Evolutionary conservation across 441 rosid species (phyloP), one percentile per base, ranked within the genome.

Genomic region (Omphalea diandra): DNA sequence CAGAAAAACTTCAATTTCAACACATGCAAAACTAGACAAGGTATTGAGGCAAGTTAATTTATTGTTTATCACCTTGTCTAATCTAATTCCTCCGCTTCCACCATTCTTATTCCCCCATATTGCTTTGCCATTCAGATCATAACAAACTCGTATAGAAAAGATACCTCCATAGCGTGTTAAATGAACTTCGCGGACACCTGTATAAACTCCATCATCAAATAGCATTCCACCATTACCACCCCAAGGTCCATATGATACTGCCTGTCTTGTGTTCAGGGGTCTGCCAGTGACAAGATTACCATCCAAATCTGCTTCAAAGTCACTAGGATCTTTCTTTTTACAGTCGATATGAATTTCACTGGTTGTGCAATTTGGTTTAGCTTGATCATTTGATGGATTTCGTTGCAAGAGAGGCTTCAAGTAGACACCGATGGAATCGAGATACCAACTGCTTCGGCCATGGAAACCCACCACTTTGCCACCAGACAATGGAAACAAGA

Each of bases 401-500:
- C 52, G 73, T 46, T 63, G 77, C 56, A 74, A 32, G 33, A 69
- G 65, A 65, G 75, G 77, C 70, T 61, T 75, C 26, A 80, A 35
- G 57, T 70, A 60, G 31, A 67, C 73, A 17, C 83, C 78, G 32
- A 80, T 73, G 7, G 77, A 70, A 38, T 80, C 71, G 2, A 80
- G 80, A 22, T 53, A 36, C 80, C 80, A 73, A 8, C 76, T 71
- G 68, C 80, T 73, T 4, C 76, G 65, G 15, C 80, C 76, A 73
- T 76, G 76, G 69, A 80, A 80, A 14, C 80, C 80, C 1, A 73
- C 77, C 9, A 80, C 65, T 54, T 27, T 70, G 52, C 73, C 78
- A 22, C 74, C 78, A 38, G 32, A 36, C 66, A 56, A 24, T 24
- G 76, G 80, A 14, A 70, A 32, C 7, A 78, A 76, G 55, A 76